Base-by-base conservation (phyloP, 768 basidiomycete species). In the Sarcomyxa edulis region DNA sequence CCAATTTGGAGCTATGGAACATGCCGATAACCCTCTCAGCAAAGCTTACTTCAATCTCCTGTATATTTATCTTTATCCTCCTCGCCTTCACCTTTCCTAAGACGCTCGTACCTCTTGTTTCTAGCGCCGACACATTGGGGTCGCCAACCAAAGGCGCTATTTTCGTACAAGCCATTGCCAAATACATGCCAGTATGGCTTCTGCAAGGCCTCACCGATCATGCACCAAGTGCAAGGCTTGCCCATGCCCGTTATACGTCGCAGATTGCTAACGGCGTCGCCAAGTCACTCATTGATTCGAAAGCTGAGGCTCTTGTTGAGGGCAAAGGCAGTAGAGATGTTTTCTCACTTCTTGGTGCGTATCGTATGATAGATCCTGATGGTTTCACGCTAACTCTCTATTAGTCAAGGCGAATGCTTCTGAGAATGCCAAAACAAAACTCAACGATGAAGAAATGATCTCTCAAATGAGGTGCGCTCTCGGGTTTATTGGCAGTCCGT, bases 11-110 rank as follows among this genome's bases (percentile, higher is more conserved):
- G 71, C 71, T 0, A 48, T 78, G n/a, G 57, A 66, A 9, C 59
- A 73, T 39, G 49, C 59, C 2, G 62, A 74, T 31, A 76, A 75
- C 50, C 67, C 70, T 41, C 70, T 80, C 32, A 72, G 69, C 55
- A 65, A 68, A 44, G 71, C 75, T 3, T 78, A 77, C 50, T 62
- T 66, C 39, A 74, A 71, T 26, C 59, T 76, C 11, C 69, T 74
- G 72, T 68, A 40, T 23, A 54, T 52, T 19, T n/a, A n/a, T n/a
- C n/a, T n/a, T n/a, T n/a, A n/a, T n/a, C n/a, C n/a, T 31, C 20
- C 6, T 14, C 30, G 14, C 22, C 27, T 38, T 18, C 25, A 20
- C n/a, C 16, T 20, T 22, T n/a, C n/a, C n/a, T n/a, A n/a, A n/a
- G n/a, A n/a, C n/a, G 29, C 20, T 6, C 26, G 26, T 36, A 32